phyloP scores from a whole-genome alignment of 306 rosid genomes.

The Spatholobus suberectus region DNA sequence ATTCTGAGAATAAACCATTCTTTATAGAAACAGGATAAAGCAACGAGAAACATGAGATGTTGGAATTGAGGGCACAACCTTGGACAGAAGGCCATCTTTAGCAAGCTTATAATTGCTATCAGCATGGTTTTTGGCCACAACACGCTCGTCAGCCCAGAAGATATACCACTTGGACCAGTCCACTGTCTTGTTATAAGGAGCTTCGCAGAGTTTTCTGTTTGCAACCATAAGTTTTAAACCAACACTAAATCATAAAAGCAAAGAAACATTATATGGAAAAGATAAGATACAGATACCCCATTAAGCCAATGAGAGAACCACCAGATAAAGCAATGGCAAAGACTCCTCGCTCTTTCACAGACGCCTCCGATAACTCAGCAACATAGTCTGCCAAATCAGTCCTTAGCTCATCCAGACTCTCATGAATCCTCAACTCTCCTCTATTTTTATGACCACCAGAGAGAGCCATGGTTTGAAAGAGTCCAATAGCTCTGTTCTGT shows the following conservation, averaged over 20 bases:
- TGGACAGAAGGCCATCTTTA: slow-evolving; percentile 80
- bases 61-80: slow-evolving; percentile 59
- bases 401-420: slow-evolving; percentile 87
- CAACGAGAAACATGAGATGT: slow-evolving; percentile 30
- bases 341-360: slow-evolving; percentile 90
- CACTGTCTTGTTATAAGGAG: slow-evolving; percentile 95
- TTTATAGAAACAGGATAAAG: slow-evolving; percentile 18
- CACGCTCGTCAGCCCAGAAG: slow-evolving; percentile 98
- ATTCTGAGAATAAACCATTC: slow-evolving; percentile 21
- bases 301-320: slow-evolving; percentile 97
- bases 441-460: slow-evolving; percentile 57
- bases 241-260: slow-evolving; percentile 51
- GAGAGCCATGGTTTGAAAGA: slow-evolving; percentile 65
- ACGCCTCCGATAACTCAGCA: slow-evolving; percentile 83
- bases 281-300: slow-evolving; percentile 84
- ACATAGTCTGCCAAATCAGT: slow-evolving; percentile 88
- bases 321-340: slow-evolving; percentile 95
- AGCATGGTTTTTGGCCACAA: slow-evolving; percentile 84
- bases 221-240: slow-evolving; percentile 52
- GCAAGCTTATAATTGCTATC: slow-evolving; percentile 98
- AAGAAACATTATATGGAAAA: slow-evolving; percentile 47
- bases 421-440: slow-evolving; percentile 79
- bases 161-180: slow-evolving; percentile 98
- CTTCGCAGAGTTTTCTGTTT: slow-evolving; percentile 84
- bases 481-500: slow-evolving; percentile 31